Conservation (phyloP, 164 flowering plant species). For the Piper longum region DNA sequence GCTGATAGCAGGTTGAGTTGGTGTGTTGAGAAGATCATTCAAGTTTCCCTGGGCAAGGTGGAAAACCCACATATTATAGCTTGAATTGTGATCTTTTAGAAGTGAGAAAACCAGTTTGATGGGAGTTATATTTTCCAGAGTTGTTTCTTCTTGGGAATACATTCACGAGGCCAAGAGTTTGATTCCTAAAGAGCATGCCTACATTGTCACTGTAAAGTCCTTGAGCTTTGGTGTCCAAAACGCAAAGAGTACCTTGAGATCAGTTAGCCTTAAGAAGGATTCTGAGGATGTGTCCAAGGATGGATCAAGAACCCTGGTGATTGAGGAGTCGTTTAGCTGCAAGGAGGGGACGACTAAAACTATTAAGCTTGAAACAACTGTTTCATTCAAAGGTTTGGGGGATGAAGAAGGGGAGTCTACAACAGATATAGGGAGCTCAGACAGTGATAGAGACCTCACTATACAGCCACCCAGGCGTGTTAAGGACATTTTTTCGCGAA, state of each 20-base stretch:
- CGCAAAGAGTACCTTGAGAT: constrained; percentile 16
- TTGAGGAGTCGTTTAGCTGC: constrained; percentile 21
- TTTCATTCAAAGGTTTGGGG: constrained; percentile 16
- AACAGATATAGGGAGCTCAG: constrained; percentile 1
- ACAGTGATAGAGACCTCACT: constrained; percentile 1
- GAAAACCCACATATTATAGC: too few relatives aligned
- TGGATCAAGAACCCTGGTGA: constrained; percentile 10
- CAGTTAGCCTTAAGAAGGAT: constrained; percentile 23
- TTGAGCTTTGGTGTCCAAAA: constrained; percentile 17
- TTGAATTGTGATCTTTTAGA: too few relatives aligned
- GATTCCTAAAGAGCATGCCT: constrained; percentile 5
- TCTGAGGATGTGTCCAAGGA: constrained; percentile 6
- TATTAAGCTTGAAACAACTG: constrained; percentile 10
- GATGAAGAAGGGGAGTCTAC: not conserved
- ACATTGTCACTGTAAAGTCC: constrained; percentile 16
- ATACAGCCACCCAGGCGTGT: constrained; percentile 1
- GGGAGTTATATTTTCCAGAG: constrained; percentile 33
- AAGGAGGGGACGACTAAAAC: constrained; percentile 19
- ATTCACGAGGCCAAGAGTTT: constrained; percentile 7
- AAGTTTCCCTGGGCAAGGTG: too few relatives aligned
- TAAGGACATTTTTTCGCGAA: constrained; percentile 4
- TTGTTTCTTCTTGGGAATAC: constrained; percentile 13
- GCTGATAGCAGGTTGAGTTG: too few relatives aligned
- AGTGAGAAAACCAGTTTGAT: constrained; percentile 18
- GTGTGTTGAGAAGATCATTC: too few relatives aligned